Evolutionary conservation across 495 filamentous ascomycete species (phyloP).

Genomic region (Hypoxylon trugodes): DNA sequence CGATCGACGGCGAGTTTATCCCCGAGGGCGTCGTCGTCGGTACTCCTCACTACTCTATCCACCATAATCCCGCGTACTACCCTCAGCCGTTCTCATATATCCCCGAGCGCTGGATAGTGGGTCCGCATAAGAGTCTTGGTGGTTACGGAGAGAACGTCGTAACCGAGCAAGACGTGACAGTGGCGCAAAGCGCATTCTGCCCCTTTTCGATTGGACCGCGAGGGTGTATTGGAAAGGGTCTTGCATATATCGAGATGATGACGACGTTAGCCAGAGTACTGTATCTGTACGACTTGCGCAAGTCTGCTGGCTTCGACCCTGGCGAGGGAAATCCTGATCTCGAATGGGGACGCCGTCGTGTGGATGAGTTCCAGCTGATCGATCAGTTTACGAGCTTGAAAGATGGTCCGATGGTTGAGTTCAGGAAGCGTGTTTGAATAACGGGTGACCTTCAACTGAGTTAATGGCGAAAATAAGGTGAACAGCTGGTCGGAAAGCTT

Average conservation of each 20-base stretch:
- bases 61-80: conserved; percentile 64
- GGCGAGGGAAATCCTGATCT: conserved; percentile 51
- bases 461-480: not conserved
- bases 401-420: conserved; percentile 66
- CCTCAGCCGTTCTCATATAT: conserved; percentile 58
- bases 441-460: not conserved
- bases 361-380: conserved; percentile 61
- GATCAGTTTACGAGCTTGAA: conserved; percentile 67
- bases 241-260: conserved; percentile 65
- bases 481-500: not conserved
- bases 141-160: conserved; percentile 7
- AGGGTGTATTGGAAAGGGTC: conserved; percentile 66
- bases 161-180: conserved; percentile 47
- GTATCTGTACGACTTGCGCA: conserved; percentile 58
- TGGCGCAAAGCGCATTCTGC: conserved; percentile 62
- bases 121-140: conserved; percentile 29
- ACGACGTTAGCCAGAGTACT: conserved; percentile 57
- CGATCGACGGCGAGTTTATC: conserved; percentile 62
- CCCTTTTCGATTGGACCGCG: conserved; percentile 66
- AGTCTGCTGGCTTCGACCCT: conserved; percentile 52
- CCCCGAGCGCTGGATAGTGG: conserved; percentile 65
- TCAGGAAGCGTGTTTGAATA: conserved; percentile 48
- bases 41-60: conserved; percentile 63
- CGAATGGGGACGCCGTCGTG: conserved; percentile 56
- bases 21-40: conserved; percentile 64